A percentile compares a stretch with the other conserved stretches of the same genome.
Conservation (phyloP, 768 basidiomycete genomes). For the Dacryopinax spathularia region DNA sequence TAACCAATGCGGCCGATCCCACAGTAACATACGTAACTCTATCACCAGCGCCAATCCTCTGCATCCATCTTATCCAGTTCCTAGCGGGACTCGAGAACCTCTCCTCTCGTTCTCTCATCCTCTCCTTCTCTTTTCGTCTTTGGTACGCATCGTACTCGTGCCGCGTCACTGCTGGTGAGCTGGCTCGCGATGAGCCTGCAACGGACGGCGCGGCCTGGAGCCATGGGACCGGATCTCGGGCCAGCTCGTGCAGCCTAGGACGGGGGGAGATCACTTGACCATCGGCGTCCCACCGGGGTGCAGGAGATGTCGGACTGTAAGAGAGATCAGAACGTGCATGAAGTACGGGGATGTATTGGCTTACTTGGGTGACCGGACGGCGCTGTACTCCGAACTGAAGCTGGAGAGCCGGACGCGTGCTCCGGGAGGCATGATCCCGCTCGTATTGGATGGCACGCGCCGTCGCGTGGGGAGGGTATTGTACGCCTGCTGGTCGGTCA, state of each 20-base stretch:
- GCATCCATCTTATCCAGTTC: not conserved
- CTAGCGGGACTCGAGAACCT: not conserved
- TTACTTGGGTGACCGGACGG: not conserved
- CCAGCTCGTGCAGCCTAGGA: not conserved
- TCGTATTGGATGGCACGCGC: not conserved
- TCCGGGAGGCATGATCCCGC: not conserved
- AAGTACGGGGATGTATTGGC: not conserved
- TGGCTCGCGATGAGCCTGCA: not conserved
- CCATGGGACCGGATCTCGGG: not conserved
- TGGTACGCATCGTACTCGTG: not conserved
- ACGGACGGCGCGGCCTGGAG: not conserved
- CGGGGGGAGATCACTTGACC: not conserved
- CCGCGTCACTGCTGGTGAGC: not conserved
- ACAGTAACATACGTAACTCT: not conserved
- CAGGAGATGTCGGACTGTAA: not conserved
- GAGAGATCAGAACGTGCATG: not conserved
- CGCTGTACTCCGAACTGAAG: not conserved
- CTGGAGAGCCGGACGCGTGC: not conserved
- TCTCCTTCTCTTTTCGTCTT: not conserved
- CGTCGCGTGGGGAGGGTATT: not conserved
- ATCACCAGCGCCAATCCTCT: not conserved
- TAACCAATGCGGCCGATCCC: not conserved
- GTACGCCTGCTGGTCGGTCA: too few relatives aligned
- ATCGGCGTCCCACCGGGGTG: not conserved
- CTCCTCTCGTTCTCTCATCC: not conserved